Base-by-base conservation (phyloP, 768 basidiomycete genomes). In the Phlebiopsis flavidoalba region DNA sequence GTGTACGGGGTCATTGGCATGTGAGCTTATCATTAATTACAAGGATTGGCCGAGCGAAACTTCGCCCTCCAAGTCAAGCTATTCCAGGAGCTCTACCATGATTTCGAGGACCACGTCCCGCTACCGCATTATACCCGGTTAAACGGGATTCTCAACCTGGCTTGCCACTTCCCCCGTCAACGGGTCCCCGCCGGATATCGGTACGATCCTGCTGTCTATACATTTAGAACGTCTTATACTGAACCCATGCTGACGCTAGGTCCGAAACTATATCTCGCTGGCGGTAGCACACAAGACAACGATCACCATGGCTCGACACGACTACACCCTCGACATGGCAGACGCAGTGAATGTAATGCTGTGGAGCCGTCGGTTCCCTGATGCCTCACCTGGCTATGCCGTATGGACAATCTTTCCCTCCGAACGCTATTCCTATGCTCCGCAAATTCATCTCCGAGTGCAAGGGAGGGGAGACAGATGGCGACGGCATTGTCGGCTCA, bases 231-330 rank as follows among this genome's bases (percentile, higher is more conserved):
- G 4, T 5, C 17, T 17, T n/a, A 19, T 52, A 7, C 12, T 12
- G 5, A n/a, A 21, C 10, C 19, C 7, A 24, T 33, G 60, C n/a
- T 36, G 11, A 11, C 10, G 22, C 36, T 47, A 87, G 93, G 93
- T 4, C 95, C 95, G 1, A 97, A 96, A 75, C 89, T 95, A 91
- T 97, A 97, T 74, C 95, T 93, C 64, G 91, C 94, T 0, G 85
- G 92, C 75, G 85, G 86, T 10, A 89, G 88, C 4, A 80, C 77
- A 40, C 86, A 89, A 66, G 70, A 73, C 4, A 70, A 76, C 31
- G 88, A 88, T 3, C 89, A 85, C 68, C 87, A 89, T 66, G 94
- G 95, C 1, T 87, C 91, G 21, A 97, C 95, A 8, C 79, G 91
- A 59, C 74, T 97, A 54, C 95, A 97, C 66, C n/a, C 93, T 96